Conservation (phyloP, 148 eudicot genomes). For the Cornus suecica region DNA sequence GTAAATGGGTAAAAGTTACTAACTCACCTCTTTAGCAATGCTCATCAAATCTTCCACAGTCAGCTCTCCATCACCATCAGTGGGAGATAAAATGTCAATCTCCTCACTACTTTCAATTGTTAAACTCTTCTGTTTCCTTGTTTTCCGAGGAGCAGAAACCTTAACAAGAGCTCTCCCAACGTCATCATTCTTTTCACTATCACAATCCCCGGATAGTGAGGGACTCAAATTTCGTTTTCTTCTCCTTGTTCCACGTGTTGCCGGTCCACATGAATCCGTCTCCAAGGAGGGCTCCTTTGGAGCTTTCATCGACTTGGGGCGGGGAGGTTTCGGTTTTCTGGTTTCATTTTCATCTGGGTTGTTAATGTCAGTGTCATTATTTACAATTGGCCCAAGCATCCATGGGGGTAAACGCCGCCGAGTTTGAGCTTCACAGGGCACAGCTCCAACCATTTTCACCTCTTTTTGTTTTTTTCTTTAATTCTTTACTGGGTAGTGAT, state of each 20-base stretch:
- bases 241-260: slow-evolving; percentile 26
- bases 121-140: slow-evolving; percentile 13
- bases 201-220: slow-evolving; percentile 16
- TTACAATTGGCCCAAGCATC: slow-evolving; percentile 47
- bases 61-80: slow-evolving; percentile 58
- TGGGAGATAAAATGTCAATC: slow-evolving; percentile 22
- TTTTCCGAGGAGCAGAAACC: slow-evolving; percentile 14
- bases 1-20: not conserved
- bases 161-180: slow-evolving; percentile 17
- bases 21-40: slow-evolving; percentile 72
- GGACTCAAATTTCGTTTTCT: slow-evolving; percentile 25
- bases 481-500: no score
- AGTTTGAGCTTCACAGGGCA: slow-evolving; percentile 23
- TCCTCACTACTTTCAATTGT: slow-evolving; percentile 19
- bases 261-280: slow-evolving; percentile 11
- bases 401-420: slow-evolving; percentile 63
- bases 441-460: not conserved
- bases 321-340: slow-evolving; percentile 16
- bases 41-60: slow-evolving; percentile 68
- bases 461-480: no score
- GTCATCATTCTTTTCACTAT: slow-evolving; percentile 20
- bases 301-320: slow-evolving; percentile 12
- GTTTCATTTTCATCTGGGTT: slow-evolving; percentile 2
- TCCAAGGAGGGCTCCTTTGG: slow-evolving; percentile 6
- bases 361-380: slow-evolving; percentile 8